A percentile compares a stretch with the other conserved stretches of the same genome.
phyloP scores from a whole-genome alignment of 257 asterid species.

The Primulina huaijiensis region DNA sequence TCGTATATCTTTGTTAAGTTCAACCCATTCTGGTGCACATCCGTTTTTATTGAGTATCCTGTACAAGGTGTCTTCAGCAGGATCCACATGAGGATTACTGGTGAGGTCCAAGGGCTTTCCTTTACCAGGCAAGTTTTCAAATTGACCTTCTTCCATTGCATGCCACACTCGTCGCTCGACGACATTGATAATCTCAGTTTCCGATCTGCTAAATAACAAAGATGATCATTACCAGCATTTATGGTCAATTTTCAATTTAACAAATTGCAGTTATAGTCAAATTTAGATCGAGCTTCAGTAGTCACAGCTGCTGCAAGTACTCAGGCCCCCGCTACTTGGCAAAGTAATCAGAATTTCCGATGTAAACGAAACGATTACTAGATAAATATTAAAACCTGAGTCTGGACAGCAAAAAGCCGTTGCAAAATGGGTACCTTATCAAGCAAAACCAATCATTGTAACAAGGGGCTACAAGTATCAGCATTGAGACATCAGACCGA shows the following conservation, averaged over 20 bases:
- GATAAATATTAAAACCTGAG: neutral
- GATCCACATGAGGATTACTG: conserved; percentile 79
- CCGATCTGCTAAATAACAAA: conserved; percentile 56
- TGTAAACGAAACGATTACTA: too few relatives aligned
- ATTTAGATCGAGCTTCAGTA: conserved; percentile 2
- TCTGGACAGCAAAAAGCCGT: neutral
- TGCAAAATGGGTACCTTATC: neutral
- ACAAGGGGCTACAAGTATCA: neutral
- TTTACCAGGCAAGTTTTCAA: conserved; percentile 79
- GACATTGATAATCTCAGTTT: conserved; percentile 77
- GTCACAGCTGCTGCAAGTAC: neutral
- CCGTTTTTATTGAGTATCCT: conserved; percentile 74
- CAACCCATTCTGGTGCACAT: conserved; percentile 94
- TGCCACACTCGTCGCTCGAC: conserved; percentile 82
- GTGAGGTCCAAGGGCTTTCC: conserved; percentile 81
- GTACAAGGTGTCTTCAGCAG: conserved; percentile 84
- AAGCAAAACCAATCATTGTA: neutral
- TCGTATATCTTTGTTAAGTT: conserved; percentile 80
- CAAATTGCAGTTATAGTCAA: neutral
- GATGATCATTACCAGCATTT: conserved; percentile 11
- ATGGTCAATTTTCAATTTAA: conserved; percentile 5
- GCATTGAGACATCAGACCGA: neutral
- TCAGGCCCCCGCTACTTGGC: neutral
- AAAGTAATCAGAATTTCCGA: neutral
- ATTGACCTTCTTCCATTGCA: conserved; percentile 94